Evolutionary conservation across 805 yeast genomes (phyloP).

Genomic region (Isabelozyma gotoi): DNA sequence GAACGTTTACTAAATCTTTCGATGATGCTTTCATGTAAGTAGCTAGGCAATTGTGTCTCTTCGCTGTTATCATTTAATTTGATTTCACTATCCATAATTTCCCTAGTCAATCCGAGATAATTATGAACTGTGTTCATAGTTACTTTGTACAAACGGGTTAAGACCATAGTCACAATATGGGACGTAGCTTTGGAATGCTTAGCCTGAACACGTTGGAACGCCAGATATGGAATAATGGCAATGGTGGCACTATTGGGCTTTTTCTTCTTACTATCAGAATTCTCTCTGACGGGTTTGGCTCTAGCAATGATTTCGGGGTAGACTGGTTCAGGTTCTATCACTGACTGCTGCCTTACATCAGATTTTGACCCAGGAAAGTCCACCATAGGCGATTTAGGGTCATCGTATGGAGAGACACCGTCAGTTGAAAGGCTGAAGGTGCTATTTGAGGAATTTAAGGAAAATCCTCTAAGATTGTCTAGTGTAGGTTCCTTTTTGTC

Average conservation of each 20-base stretch:
- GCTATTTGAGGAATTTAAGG: neutral
- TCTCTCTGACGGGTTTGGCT: slow-evolving; percentile 42
- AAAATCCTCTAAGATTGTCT: neutral
- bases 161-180: slow-evolving; percentile 89
- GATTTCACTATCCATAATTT: slow-evolving; percentile 74
- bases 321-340: neutral
- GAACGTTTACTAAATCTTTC: slow-evolving; percentile 28
- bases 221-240: slow-evolving; percentile 85
- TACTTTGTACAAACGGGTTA: slow-evolving; percentile 83
- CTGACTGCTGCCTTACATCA: neutral
- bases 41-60: slow-evolving; percentile 50
- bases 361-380: neutral
- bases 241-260: slow-evolving; percentile 59
- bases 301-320: slow-evolving; percentile 60
- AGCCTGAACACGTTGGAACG: slow-evolving; percentile 68
- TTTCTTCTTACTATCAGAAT: slow-evolving; percentile 3
- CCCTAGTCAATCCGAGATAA: slow-evolving; percentile 81
- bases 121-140: slow-evolving; percentile 88
- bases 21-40: slow-evolving; percentile 58
- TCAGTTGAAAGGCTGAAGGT: neutral
- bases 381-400: neutral
- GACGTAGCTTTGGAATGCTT: slow-evolving; percentile 89
- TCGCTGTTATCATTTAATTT: slow-evolving; percentile 51
- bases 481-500: neutral
- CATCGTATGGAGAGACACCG: neutral